A percentile compares a stretch with the other conserved stretches of the same genome.
phyloP scores from a whole-genome alignment of 345 rosid species.

The Dovyalis caffra region DNA sequence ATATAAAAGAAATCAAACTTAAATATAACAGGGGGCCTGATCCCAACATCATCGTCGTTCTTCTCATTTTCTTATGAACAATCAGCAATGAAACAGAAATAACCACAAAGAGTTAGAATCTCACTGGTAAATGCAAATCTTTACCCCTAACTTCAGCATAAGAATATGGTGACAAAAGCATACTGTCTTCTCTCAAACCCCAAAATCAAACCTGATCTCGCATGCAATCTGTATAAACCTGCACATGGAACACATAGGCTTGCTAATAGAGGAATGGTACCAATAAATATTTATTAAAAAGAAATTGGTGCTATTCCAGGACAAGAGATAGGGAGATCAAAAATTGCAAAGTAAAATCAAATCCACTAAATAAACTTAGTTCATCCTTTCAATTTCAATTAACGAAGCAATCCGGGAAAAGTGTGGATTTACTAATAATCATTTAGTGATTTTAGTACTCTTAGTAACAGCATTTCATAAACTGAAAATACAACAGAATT shows the following conservation, averaged over 20 bases:
- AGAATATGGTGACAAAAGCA: neutral
- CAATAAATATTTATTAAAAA: neutral
- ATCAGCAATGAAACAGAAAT: neutral
- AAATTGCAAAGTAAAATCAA: neutral
- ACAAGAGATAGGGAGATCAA: neutral
- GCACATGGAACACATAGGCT: neutral
- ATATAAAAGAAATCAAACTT: neutral
- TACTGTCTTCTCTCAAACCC: neutral
- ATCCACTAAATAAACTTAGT: neutral
- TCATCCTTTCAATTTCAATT: neutral
- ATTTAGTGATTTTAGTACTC: neutral
- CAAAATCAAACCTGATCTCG: neutral
- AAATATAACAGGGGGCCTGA: neutral
- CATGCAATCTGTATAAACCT: neutral
- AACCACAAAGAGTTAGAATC: neutral
- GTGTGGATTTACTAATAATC: neutral
- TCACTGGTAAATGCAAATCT: neutral
- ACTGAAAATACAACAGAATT: neutral
- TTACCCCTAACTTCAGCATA: neutral
- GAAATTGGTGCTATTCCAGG: neutral
- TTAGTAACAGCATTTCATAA: too few relatives aligned
- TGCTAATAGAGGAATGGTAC: neutral
- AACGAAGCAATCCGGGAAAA: neutral
- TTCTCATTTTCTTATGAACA: neutral
- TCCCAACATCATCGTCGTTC: neutral